Conservation (phyloP, 2,329 filamentous ascomycete genomes). For the Sclerotinia trifoliorum region DNA sequence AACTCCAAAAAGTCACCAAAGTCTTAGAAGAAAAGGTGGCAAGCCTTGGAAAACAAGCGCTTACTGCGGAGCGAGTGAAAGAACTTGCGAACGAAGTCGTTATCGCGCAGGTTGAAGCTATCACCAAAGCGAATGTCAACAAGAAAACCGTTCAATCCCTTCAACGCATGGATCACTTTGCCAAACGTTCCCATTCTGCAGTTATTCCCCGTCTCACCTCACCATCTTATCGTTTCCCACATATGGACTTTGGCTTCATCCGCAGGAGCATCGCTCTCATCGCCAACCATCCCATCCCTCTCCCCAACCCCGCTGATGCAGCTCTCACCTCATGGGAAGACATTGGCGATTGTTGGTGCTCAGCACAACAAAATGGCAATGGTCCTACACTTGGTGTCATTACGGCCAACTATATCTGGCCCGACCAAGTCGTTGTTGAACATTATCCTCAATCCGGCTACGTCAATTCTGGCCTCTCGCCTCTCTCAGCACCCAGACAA, state of each 20-base stretch:
- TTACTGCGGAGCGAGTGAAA: conserved; percentile 28
- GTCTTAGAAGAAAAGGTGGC: conserved; percentile 28
- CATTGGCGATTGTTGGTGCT: conserved; percentile 86
- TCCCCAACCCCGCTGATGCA: conserved; percentile 45
- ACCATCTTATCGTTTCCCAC: conserved; percentile 45
- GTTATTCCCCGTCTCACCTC: neutral
- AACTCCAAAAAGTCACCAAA: conserved; percentile 27
- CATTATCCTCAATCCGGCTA: conserved; percentile 65
- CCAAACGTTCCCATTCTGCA: conserved; percentile 49
- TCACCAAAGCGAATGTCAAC: conserved; percentile 34
- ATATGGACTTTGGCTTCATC: conserved; percentile 23
- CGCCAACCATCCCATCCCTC: conserved; percentile 31
- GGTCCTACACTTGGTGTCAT: conserved; percentile 66
- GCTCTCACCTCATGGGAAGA: conserved; percentile 73
- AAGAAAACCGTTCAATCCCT: conserved; percentile 24
- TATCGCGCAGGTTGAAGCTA: conserved; percentile 34
- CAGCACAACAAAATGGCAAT: conserved; percentile 47
- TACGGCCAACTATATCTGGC: conserved; percentile 57
- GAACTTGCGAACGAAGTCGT: conserved; percentile 27
- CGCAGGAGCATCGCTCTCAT: conserved; percentile 25
- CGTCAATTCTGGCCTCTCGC: conserved; percentile 46
- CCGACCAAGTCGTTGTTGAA: conserved; percentile 69
- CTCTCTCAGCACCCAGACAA: conserved; percentile 60
- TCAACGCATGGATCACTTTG: conserved; percentile 70
- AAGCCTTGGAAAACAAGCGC: conserved; percentile 24